Evolutionary conservation across 2,329 filamentous ascomycete genomes (phyloP), one percentile per base, ranked within the genome.

Genomic region (Chaetomiaceae sp.): DNA sequence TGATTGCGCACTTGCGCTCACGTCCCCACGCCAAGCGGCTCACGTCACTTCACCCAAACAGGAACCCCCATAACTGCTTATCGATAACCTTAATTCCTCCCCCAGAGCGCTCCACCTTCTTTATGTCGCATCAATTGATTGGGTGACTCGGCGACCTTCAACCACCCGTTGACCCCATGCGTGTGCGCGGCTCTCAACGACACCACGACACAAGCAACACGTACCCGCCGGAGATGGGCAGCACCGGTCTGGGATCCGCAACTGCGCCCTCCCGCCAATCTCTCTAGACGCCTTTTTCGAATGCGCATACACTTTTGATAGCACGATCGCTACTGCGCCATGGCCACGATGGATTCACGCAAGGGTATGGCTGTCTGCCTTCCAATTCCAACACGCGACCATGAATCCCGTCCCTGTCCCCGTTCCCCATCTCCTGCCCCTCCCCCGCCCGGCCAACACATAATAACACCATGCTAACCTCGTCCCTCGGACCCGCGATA

Each of bases 301-400:
- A 27, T 33, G 35, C 16, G 5, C 17, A n/a, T 42, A 40, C 39
- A 1, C 2, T 49, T 49, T 55, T 51, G 53, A 56, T 55, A 55
- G 25, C 40, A 44, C 43, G 43, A 38, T 31, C 42, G 16, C 16
- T 45, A 12, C 47, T 21, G n/a, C 31, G 33, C 43, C 33, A 49
- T 50, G 50, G 25, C 55, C 45, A 54, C 49, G 53, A 65, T 66
- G 57, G 63, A 66, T 38, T 60, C 60, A 44, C 63, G 63, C 50
- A 66, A 64, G 53, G 62, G 63, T 58, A 54, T 45, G 55, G 46
- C 37, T 23, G 34, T 23, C n/a, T n/a, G n/a, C n/a, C n/a, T n/a
- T n/a, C n/a, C n/a, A n/a, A n/a, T n/a, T n/a, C n/a, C n/a, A n/a
- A n/a, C n/a, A n/a, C n/a, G n/a, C n/a, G n/a, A n/a, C n/a, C n/a